These are phyloP conservation scores for Salvia splendens DNA, from an alignment of 257 asterid genomes.

Conservation along the genomic window DNA sequence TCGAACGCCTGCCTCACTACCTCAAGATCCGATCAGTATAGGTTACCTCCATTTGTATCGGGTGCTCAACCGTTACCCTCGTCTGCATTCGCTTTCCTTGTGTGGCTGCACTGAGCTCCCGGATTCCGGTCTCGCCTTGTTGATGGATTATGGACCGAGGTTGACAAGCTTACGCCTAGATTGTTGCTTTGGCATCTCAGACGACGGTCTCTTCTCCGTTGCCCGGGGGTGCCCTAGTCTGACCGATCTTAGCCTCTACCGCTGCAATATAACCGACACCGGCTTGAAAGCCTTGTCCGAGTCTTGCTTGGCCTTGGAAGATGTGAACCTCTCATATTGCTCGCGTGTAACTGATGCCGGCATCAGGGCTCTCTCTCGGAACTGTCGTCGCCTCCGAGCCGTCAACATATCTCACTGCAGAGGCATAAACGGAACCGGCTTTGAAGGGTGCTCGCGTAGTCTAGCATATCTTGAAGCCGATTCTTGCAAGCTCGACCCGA, in stretches of 20 bases:
- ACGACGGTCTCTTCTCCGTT: slow-evolving; percentile 49
- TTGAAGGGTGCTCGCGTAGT: slow-evolving; percentile 58
- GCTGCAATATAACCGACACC: slow-evolving; percentile 62
- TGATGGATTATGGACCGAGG: slow-evolving; percentile 45
- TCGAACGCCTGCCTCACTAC: slow-evolving; percentile 39
- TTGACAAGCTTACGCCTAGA: slow-evolving; percentile 52
- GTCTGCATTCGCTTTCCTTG: slow-evolving; percentile 55
- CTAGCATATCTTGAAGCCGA: slow-evolving; percentile 58
- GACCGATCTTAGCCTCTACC: slow-evolving; percentile 59
- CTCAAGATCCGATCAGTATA: slow-evolving; percentile 40
- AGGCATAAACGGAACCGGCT: slow-evolving; percentile 58
- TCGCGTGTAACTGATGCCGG: slow-evolving; percentile 58
- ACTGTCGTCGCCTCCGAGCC: slow-evolving; percentile 52
- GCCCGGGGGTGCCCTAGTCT: slow-evolving; percentile 61
- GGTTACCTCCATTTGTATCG: slow-evolving; percentile 45
- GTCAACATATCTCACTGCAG: slow-evolving; percentile 57
- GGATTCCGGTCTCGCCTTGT: slow-evolving; percentile 53
- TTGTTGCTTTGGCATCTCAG: slow-evolving; percentile 60
- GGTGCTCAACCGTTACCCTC: slow-evolving; percentile 55
- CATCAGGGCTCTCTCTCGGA: slow-evolving; percentile 43
- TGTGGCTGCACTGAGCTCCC: slow-evolving; percentile 67
- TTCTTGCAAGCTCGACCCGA: slow-evolving; percentile 63
- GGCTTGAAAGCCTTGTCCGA: slow-evolving; percentile 55
- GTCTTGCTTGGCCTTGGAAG: slow-evolving; percentile 48
- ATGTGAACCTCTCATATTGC: slow-evolving; percentile 64